Evolutionary conservation across 2,329 filamentous ascomycete genomes (phyloP).

Genomic region (Akanthomyces uredinophilus): DNA sequence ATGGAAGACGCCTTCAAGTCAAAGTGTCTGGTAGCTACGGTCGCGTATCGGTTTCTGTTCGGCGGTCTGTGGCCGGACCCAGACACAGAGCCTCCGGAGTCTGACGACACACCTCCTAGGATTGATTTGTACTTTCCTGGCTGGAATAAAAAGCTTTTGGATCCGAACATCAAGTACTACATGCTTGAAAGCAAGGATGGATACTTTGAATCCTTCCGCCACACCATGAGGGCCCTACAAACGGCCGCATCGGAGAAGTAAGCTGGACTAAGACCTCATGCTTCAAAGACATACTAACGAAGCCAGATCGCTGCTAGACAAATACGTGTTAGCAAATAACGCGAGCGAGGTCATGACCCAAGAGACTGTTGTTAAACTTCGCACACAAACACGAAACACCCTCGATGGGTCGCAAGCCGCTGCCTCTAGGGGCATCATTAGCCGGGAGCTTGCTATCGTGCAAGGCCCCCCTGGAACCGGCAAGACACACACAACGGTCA

Average conservation of each 20-base stretch:
- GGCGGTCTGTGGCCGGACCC: conserved; percentile 53
- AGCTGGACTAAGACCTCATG: conserved; percentile 29
- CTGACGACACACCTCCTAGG: conserved; percentile 47
- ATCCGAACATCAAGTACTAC: conserved; percentile 63
- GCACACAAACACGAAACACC: conserved; percentile 16
- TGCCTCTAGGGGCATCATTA: conserved; percentile 66
- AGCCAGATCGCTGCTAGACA: background rate
- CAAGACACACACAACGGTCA: conserved; percentile 78
- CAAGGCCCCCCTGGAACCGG: conserved; percentile 74
- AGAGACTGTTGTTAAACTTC: conserved; percentile 16
- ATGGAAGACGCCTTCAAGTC: conserved; percentile 56
- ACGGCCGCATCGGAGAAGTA: conserved; percentile 37
- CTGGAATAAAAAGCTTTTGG: conserved; percentile 55
- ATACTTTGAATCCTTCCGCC: conserved; percentile 72
- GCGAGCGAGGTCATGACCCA: conserved; percentile 18
- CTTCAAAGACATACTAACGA: background rate
- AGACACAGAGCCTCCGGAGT: conserved; percentile 11
- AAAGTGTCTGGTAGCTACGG: conserved; percentile 63
- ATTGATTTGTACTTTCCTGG: conserved; percentile 71
- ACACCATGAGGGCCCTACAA: conserved; percentile 70
- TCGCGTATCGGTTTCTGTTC: conserved; percentile 63
- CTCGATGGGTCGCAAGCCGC: conserved; percentile 68
- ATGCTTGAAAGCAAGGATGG: conserved; percentile 73
- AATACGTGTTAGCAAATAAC: background rate
- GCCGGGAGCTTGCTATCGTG: conserved; percentile 66